Evolutionary conservation across 1,284 basidiomycete genomes (phyloP).

Genomic region (Fomitopsis schrenkii): DNA sequence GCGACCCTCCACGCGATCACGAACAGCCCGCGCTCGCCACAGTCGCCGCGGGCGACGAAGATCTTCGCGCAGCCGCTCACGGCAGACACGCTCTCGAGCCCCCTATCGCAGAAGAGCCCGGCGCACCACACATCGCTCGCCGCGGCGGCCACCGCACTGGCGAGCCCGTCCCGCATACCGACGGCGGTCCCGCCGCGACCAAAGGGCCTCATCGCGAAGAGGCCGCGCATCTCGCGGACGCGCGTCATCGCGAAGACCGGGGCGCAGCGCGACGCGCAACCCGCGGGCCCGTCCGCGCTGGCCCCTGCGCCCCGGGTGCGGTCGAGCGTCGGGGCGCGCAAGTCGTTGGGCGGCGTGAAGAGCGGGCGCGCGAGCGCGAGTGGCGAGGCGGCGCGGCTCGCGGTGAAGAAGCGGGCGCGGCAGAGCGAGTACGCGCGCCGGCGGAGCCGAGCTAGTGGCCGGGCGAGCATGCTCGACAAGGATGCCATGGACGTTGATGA

Average conservation of each 20-base stretch:
- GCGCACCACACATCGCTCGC: constrained; percentile 29
- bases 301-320: constrained; percentile 27
- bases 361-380: constrained; percentile 29
- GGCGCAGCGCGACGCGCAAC: constrained; percentile 50
- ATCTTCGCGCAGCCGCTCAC: constrained; percentile 54
- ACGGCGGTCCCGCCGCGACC: constrained; percentile 28
- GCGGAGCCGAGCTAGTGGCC: constrained; percentile 20
- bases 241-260: constrained; percentile 72
- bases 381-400: constrained; percentile 42
- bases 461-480: background rate
- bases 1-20: constrained; percentile 39
- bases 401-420: constrained; percentile 60
- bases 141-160: constrained; percentile 27
- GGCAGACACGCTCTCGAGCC: constrained; percentile 20
- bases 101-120: constrained; percentile 32
- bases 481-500: constrained; percentile 12
- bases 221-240: constrained; percentile 73
- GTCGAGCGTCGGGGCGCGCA: constrained; percentile 54
- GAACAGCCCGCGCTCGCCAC: constrained; percentile 32
- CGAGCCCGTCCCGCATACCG: constrained; percentile 16
- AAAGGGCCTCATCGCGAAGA: constrained; percentile 45
- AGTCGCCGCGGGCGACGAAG: constrained; percentile 30
- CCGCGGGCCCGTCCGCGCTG: constrained; percentile 3
- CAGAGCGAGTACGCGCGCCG: constrained; percentile 58
- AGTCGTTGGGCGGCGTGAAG: constrained; percentile 41